These are phyloP conservation scores for Colletotrichum trifolii DNA, from an alignment of 2,329 filamentous ascomycete genomes.

Conservation along the genomic window DNA sequence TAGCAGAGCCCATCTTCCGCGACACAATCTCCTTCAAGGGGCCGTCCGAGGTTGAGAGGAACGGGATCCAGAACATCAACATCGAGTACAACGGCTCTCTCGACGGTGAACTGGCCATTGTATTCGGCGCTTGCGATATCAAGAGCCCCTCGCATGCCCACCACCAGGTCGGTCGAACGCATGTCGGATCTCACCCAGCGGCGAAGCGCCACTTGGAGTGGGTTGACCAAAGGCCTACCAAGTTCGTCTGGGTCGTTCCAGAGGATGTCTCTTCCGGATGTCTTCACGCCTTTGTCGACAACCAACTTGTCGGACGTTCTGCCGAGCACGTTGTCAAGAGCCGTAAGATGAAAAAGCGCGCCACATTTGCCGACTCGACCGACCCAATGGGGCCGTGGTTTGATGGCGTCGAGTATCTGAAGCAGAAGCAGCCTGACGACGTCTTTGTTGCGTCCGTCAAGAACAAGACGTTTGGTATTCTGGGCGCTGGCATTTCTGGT, in stretches of 20 bases:
- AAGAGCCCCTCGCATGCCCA: constrained; percentile 10
- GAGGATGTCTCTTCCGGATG: constrained; percentile 33
- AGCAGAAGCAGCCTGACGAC: constrained; percentile 41
- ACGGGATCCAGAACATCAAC: constrained; percentile 39
- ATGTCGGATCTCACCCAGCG: constrained; percentile 39
- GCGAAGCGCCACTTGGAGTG: constrained; percentile 39
- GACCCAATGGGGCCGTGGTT: constrained; percentile 41
- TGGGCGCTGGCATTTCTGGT: constrained; percentile 52
- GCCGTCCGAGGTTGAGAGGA: constrained; percentile 34
- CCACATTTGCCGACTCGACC: constrained; percentile 35
- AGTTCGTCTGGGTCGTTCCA: constrained; percentile 40
- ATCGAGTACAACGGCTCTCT: constrained; percentile 38
- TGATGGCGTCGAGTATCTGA: constrained; percentile 41
- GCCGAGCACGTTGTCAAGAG: constrained; percentile 34
- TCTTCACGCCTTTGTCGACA: constrained; percentile 39
- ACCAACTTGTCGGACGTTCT: constrained; percentile 38
- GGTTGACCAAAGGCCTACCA: constrained; percentile 34
- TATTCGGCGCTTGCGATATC: constrained; percentile 37
- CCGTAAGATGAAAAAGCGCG: constrained; percentile 27
- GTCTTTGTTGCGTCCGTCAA: constrained; percentile 39
- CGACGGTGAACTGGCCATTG: constrained; percentile 38
- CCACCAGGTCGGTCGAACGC: constrained; percentile 39
- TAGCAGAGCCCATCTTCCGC: constrained; percentile 19
- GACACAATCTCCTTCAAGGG: constrained; percentile 18
- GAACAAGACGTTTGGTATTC: constrained; percentile 44